Evolutionary conservation across 306 rosid genomes (phyloP), one percentile per base, ranked within the genome.

Genomic region (Medicago arabica): DNA sequence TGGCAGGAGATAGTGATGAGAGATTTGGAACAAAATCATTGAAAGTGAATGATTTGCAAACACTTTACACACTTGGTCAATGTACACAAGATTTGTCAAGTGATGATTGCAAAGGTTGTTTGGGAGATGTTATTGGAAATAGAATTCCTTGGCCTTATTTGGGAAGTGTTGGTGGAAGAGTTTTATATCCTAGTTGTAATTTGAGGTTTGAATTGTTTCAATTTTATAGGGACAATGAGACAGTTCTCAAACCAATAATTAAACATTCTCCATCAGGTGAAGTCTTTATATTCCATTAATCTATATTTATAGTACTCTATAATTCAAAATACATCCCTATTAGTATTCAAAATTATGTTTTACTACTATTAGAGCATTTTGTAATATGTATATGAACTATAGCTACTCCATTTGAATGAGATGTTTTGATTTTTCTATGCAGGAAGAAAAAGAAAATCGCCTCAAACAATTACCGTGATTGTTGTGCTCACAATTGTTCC

Each of bases 161-260:
- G 81, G 81, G 81, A 36, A 76, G 80, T 13, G 12, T 57, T 16
- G 81, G 81, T 1, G 75, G 81, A 28, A 77, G 69, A 77, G 61
- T 77, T 77, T 3, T 77, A 3, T 77, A 67, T 36, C 81, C 81
- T 0, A 77, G 75, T 11, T 77, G 81, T 60, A 77, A 69, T 68
- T 4, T 77, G 23, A 58, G 75, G n/a, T 77, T 77, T 67, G 81
- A 77, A 47, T 28, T 67, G 25, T 18, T 57, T 17, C 81, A n/a
- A 43, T 77, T 77, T 34, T 77, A 77, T 6, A 36, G 1, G 25
- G 71, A 31, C 8, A 43, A 10, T 44, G 61, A 61, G 59, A 9
- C 28, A 46, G 43, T 3, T 31, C n/a, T 11, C 39, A 58, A 13
- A n/a, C 47, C 65, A n/a, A 21, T 14, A 18, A 6, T 28, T 60